Base-by-base conservation (phyloP, 805 yeast species). In the Wickerhamomyces bisporus region DNA sequence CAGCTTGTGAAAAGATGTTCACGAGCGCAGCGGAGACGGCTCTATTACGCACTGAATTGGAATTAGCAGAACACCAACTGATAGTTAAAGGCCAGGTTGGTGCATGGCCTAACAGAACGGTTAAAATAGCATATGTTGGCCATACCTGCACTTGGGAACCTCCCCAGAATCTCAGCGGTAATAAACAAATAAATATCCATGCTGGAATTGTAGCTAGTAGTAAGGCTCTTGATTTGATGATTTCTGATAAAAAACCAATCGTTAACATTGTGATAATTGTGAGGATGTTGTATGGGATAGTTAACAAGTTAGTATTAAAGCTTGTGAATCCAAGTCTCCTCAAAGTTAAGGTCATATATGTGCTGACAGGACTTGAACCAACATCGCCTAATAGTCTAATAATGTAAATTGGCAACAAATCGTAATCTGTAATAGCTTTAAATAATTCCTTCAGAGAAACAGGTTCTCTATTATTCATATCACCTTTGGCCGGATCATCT, bases 401-500 rank as follows among this genome's bases (percentile, higher is more conserved):
- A 4, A 68, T 39, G 45, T 74, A 76, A 26, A 77, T 54, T 20
- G 84, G 83, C 73, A 79, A 66, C 42, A 77, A 40, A 51, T 75
- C 73, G 50, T 63, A 74, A 50, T 79, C 84, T 2, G 46, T 30
- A 11, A 76, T 35, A 3, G 75, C 59, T 16, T 58, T 47, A 47
- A 60, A 53, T 14, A 79, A 44, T 54, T 61, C 65, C 32, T 52
- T 62, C 5, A 61, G 44, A 3, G 67, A 54, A 15, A 79, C 53
- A 5, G 79, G 77, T 47, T 73, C 73, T 51, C 81, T 64, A 50
- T 79, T 78, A 51, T 77, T 66, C 83, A 77, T 76, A 43, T 75
- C 81, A 18, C 83, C 82, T 61, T 73, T 73, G 10, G 69, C 49
- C 17, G 85, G 85, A 49, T 79, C 86, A 51, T 79, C 84, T 46